These are phyloP conservation scores for Lichtheimia ramosa DNA, from an alignment of 371 early-diverging fungal genomes.

Conservation along the genomic window DNA sequence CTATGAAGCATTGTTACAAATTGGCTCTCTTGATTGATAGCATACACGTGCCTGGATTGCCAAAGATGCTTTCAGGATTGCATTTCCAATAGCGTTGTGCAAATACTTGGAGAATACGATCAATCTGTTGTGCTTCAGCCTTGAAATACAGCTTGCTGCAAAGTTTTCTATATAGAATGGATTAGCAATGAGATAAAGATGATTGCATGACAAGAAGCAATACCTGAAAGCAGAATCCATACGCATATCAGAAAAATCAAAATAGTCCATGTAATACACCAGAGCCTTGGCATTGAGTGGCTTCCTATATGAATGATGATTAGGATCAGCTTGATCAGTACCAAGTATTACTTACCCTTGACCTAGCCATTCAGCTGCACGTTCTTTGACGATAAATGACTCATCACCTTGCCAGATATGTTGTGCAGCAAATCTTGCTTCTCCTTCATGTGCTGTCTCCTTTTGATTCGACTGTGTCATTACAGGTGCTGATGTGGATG, in stretches of 20 bases:
- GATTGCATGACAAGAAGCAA: background rate
- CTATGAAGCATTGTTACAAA: slow-evolving; percentile 13
- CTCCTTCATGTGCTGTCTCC: background rate
- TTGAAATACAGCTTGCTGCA: slow-evolving; percentile 79
- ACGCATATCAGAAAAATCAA: slow-evolving; percentile 66
- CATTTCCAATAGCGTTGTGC: slow-evolving; percentile 74
- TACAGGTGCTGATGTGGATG: background rate
- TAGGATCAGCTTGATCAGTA: too few relatives aligned
- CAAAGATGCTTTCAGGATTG: slow-evolving; percentile 63
- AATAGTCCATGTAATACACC: slow-evolving; percentile 69
- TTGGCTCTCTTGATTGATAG: background rate
- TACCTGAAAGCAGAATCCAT: slow-evolving; percentile 74
- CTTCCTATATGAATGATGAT: slow-evolving; percentile 19
- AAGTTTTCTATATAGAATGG: slow-evolving; percentile 56
- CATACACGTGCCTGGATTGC: slow-evolving; percentile 41
- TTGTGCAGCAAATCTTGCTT: slow-evolving; percentile 29
- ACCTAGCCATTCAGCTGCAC: slow-evolving; percentile 51
- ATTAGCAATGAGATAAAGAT: background rate
- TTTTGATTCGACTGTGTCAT: background rate
- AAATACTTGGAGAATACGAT: slow-evolving; percentile 79
- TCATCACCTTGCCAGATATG: slow-evolving; percentile 40
- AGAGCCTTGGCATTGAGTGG: slow-evolving; percentile 59
- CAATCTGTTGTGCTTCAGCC: slow-evolving; percentile 91
- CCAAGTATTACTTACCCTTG: slow-evolving; percentile 24
- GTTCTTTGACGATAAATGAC: slow-evolving; percentile 34